These are phyloP conservation scores for Annulohypoxylon maeteangense DNA, from an alignment of 495 filamentous ascomycete genomes.

Conservation along the genomic window DNA sequence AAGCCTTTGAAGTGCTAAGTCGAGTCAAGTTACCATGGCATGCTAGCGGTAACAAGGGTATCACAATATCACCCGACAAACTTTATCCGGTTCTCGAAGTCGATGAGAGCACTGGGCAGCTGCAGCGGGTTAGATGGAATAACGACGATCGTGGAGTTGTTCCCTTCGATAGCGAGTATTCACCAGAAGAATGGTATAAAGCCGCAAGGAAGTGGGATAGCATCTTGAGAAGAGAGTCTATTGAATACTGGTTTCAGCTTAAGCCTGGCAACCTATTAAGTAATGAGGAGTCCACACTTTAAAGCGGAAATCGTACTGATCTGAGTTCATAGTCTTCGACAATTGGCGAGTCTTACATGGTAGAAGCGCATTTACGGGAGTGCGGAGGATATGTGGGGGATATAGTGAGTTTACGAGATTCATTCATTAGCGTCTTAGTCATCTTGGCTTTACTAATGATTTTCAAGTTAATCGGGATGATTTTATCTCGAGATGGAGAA, in stretches of 20 bases:
- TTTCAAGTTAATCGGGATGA: conserved; percentile 83
- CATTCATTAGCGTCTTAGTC: background rate
- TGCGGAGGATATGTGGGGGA: conserved; percentile 86
- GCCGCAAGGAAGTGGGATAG: conserved; percentile 75
- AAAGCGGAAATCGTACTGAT: conserved; percentile 20
- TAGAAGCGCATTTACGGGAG: conserved; percentile 80
- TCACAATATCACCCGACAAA: conserved; percentile 75
- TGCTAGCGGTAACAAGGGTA: conserved; percentile 84
- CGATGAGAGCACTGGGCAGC: conserved; percentile 54
- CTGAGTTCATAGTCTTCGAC: conserved; percentile 74
- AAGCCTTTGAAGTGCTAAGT: conserved; percentile 64
- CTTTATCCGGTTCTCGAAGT: conserved; percentile 73
- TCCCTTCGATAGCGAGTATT: conserved; percentile 45
- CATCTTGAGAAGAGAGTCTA: conserved; percentile 63
- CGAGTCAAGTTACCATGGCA: conserved; percentile 71
- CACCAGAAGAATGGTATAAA: conserved; percentile 73
- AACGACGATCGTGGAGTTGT: conserved; percentile 82
- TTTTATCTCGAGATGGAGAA: conserved; percentile 79
- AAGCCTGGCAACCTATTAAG: conserved; percentile 80
- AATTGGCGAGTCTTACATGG: conserved; percentile 96
- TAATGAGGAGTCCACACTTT: conserved; percentile 62
- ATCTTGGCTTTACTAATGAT: conserved; percentile 35
- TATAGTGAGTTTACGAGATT: conserved; percentile 71
- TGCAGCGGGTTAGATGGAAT: conserved; percentile 88
- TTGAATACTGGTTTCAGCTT: conserved; percentile 79